Evolutionary conservation across 257 asterid species (phyloP), one percentile per base, ranked within the genome.

Genomic region (Salvia hispanica): DNA sequence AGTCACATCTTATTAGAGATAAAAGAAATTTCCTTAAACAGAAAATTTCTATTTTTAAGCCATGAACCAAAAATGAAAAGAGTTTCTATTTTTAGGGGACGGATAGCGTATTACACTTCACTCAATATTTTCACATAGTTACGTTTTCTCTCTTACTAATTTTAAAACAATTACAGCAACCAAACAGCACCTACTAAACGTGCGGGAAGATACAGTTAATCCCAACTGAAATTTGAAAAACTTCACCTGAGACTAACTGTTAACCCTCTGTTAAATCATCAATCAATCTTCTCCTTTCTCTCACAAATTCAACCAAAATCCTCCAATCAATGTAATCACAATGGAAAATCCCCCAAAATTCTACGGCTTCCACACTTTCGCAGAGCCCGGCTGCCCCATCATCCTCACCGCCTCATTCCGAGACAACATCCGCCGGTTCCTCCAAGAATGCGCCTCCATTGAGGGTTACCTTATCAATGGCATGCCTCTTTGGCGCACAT

Each of bases 401-500:
- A 39, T 51, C 1, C 58, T 73, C 25, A 57, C 10, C 66, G 96
- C 95, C 25, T 77, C 91, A 0, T 92, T 92, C 48, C 80, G 94
- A 0, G 95, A 88, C 48, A 93, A 90, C 74, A 64, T 93, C 21
- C 91, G 87, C 9, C 59, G 37, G 0, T 90, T 86, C 72, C 92
- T 90, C 54, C 82, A 78, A n/a, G 79, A 83, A 57, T 93, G 89
- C 76, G 87, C 89, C 13, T 89, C 64, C 55, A 77, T 62, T 1
- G 84, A 85, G 83, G 88, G 71, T 46, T 82, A 82, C 73, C 72
- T 68, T n/a, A 53, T 85, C 3, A 88, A 80, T 6, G 92, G 90
- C 31, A 85, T 81, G 92, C 76, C 84, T 1, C 66, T 90, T 46
- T 88, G 94, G 95, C 73, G 79, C 72, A 90, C 97, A 0, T 84